Base-by-base conservation (phyloP, 75 land plant species). In the Pinus albicaulis region DNA sequence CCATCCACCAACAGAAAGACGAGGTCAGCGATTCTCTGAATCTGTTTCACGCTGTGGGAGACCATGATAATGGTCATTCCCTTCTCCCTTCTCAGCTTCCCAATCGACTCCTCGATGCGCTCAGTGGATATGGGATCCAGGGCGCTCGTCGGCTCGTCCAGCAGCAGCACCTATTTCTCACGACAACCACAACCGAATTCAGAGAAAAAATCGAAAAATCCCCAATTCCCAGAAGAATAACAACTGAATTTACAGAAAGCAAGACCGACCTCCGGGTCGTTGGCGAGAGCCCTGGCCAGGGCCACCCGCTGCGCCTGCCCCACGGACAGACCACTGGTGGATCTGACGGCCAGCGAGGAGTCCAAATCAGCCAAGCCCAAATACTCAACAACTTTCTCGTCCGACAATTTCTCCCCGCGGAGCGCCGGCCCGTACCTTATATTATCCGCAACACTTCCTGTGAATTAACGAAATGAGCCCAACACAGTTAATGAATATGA, bases 291-390 rank as follows among this genome's bases (percentile, higher is more conserved):
- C 56, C 98, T 81, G n/a, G 98, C 98, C 17, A 95, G 85, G 4
- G 98, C 98, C 24, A 95, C 98, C 20, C 98, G 79, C 60, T 95
- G 98, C 2, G 98, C 96, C 75, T 95, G 96, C 19, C 98, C 98
- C 8, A 95, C 96, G 4, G 98, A 95, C 15, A 95, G 81, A 26
- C 87, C 92, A 26, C 55, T 55, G 14, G 83, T 80, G 12, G 82
- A 66, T 68, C 83, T 88, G 1, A 55, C 20, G 13, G 80, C 83
- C 41, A 95, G 88, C 20, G 89, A 76, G 20, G 89, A 44, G 66
- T 93, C 98, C 38, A 95, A 79, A 71, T 95, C 98, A 15, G 92
- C 98, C 25, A 79, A 73, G 24, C 57, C 61, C 15, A 95, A 84
- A 41, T 86, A 84, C 74, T 84, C 86, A 69, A 55, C 62, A 19